These are phyloP conservation scores for Yamadazyma ubonensis DNA, from an alignment of 805 yeast species.

Conservation along the genomic window DNA sequence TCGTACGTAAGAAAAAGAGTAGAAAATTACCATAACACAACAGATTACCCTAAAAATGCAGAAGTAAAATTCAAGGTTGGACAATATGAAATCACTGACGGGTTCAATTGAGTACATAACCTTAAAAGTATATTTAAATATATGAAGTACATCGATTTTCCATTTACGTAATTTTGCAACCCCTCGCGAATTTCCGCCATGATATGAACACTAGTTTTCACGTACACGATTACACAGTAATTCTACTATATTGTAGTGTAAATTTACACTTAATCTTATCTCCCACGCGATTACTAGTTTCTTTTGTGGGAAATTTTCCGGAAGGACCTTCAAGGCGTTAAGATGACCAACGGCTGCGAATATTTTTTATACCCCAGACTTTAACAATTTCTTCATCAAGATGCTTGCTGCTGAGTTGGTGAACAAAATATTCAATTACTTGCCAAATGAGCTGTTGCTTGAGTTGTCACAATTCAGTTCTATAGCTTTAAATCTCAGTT, in stretches of 20 bases:
- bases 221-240: neutral
- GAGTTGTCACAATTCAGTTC: slow-evolving; percentile 1
- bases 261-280: neutral
- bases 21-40: slow-evolving; percentile 25
- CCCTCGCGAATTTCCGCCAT: no score
- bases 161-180: neutral
- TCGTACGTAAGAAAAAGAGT: slow-evolving; percentile 31
- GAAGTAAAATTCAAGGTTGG: slow-evolving; percentile 29
- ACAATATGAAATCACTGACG: slow-evolving; percentile 27
- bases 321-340: neutral
- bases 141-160: neutral
- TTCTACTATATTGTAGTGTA: neutral
- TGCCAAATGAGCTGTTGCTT: neutral
- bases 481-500: slow-evolving; percentile 4
- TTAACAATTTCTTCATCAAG: no score
- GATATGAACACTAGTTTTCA: no score
- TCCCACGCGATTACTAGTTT: neutral
- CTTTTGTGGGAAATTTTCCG: slow-evolving; percentile 3
- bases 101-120: slow-evolving; percentile 19
- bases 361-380: neutral
- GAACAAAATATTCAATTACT: slow-evolving; percentile 3
- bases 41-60: slow-evolving; percentile 22
- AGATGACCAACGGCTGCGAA: slow-evolving; percentile 3
- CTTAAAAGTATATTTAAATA: neutral
- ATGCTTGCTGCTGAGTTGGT: slow-evolving; percentile 7